These are phyloP conservation scores for Hansfordia pulvinata DNA, from an alignment of 2,329 filamentous ascomycete species.

Conservation along the genomic window DNA sequence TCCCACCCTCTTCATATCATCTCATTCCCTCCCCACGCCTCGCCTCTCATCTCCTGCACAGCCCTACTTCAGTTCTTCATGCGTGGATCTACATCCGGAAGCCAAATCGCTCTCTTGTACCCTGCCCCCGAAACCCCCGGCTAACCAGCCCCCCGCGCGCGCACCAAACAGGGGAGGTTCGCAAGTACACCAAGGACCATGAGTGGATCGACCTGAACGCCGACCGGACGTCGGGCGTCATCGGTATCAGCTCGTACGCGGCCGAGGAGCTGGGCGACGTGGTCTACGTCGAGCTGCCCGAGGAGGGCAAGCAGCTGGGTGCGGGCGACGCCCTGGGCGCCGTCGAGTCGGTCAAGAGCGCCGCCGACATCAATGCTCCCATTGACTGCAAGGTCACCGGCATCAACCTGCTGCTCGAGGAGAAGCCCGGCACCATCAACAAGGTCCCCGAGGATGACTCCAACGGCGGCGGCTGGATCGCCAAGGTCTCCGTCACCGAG, in stretches of 20 bases:
- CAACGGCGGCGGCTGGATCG: conserved; percentile 78
- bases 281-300: conserved; percentile 90
- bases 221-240: conserved; percentile 67
- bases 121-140: too few species aligned
- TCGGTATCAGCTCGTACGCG: conserved; percentile 85
- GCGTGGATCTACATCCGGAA: too few species aligned
- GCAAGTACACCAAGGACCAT: conserved; percentile 93
- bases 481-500: conserved; percentile 68
- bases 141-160: too few species aligned
- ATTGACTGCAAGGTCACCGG: conserved; percentile 64
- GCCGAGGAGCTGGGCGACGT: conserved; percentile 89
- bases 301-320: conserved; percentile 50
- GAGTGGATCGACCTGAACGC: conserved; percentile 90
- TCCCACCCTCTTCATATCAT: too few species aligned
- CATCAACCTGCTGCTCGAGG: conserved; percentile 63
- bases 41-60: too few species aligned
- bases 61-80: too few species aligned
- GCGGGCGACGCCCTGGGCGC: conserved; percentile 81
- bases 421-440: conserved; percentile 81
- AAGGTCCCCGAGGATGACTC: conserved; percentile 69
- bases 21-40: too few species aligned
- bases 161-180: conserved; percentile 44
- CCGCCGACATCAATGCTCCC: conserved; percentile 92
- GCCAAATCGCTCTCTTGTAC: too few species aligned
- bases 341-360: conserved; percentile 96